Conservation (phyloP, 2,329 filamentous ascomycete genomes). For the Sporothrix inflata region DNA sequence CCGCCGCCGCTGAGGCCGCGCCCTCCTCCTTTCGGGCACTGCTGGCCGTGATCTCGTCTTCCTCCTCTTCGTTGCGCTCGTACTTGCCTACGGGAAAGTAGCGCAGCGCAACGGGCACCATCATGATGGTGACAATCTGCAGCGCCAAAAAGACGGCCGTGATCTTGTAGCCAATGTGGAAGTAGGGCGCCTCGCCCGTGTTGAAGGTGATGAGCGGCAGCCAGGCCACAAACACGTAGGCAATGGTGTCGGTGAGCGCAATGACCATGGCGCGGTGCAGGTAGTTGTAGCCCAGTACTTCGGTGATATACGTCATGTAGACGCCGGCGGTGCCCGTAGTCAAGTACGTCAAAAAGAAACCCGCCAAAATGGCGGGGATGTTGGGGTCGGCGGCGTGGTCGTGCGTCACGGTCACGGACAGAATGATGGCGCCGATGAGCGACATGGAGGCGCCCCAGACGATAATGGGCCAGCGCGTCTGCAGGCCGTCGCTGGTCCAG, state of each 20-base stretch:
- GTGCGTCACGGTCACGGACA: conserved; percentile 15
- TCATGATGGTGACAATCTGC: conserved; percentile 30
- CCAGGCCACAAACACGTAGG: conserved; percentile 32
- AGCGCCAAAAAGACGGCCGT: conserved; percentile 38
- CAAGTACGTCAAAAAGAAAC: conserved; percentile 29
- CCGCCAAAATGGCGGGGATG: conserved; percentile 26
- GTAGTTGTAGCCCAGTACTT: conserved; percentile 29
- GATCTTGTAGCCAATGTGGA: conserved; percentile 38
- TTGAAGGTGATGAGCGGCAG: conserved; percentile 31
- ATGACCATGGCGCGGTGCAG: conserved; percentile 32
- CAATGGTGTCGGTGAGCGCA: conserved; percentile 29
- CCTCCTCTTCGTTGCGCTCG: conserved; percentile 4
- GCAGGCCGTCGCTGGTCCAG: conserved; percentile 55
- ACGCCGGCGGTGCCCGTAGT: conserved; percentile 30
- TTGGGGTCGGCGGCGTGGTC: conserved; percentile 7
- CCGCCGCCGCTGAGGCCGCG: not conserved
- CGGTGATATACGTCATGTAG: conserved; percentile 31
- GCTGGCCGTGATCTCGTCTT: conserved; percentile 1
- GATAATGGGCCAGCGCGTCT: conserved; percentile 55
- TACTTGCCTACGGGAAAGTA: conserved; percentile 25
- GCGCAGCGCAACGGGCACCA: conserved; percentile 15
- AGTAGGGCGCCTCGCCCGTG: conserved; percentile 33
- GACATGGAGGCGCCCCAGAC: conserved; percentile 36
- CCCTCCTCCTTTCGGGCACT: not conserved
- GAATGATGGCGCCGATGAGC: conserved; percentile 30